Conservation (phyloP, 1,139 yeast genomes). For the Saccharomyces pastorianus region DNA sequence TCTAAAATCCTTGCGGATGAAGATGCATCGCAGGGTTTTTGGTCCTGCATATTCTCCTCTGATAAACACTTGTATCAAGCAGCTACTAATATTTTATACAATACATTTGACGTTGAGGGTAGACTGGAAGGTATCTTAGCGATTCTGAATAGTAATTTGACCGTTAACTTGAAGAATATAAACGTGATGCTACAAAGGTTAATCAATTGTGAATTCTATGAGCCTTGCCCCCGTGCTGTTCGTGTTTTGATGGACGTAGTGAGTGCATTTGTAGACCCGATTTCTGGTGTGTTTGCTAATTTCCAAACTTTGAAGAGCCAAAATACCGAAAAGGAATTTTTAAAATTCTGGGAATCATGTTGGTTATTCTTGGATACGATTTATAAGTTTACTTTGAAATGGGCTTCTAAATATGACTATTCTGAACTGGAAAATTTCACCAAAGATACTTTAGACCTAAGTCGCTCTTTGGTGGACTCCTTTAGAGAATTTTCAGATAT, state of each 20-base stretch:
- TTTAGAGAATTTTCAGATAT: conserved; percentile 46
- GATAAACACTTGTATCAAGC: conserved; percentile 48
- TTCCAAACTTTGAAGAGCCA: conserved; percentile 22
- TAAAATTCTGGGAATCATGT: conserved; percentile 50
- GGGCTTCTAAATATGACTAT: conserved; percentile 62
- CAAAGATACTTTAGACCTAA: conserved; percentile 74
- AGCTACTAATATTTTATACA: conserved; percentile 65
- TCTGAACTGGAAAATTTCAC: conserved; percentile 67
- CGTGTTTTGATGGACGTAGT: conserved; percentile 69
- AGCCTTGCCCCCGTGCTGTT: conserved; percentile 70
- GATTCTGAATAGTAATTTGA: conserved; percentile 39
- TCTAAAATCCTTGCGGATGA: conserved; percentile 35
- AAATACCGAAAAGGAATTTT: conserved; percentile 27
- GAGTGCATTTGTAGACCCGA: conserved; percentile 57
- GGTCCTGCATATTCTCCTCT: conserved; percentile 64
- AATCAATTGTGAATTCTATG: conserved; percentile 46
- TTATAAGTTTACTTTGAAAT: conserved; percentile 56
- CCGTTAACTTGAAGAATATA: conserved; percentile 42
- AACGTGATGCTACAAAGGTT: conserved; percentile 41
- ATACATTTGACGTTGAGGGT: conserved; percentile 69
- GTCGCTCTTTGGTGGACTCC: conserved; percentile 59
- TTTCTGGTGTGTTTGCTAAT: conserved; percentile 44
- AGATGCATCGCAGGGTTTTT: conserved; percentile 44
- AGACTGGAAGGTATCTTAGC: conserved; percentile 63
- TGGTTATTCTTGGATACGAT: conserved; percentile 71